phyloP scores from a whole-genome alignment of 805 yeast genomes.

The Sugiyamaella americana region DNA sequence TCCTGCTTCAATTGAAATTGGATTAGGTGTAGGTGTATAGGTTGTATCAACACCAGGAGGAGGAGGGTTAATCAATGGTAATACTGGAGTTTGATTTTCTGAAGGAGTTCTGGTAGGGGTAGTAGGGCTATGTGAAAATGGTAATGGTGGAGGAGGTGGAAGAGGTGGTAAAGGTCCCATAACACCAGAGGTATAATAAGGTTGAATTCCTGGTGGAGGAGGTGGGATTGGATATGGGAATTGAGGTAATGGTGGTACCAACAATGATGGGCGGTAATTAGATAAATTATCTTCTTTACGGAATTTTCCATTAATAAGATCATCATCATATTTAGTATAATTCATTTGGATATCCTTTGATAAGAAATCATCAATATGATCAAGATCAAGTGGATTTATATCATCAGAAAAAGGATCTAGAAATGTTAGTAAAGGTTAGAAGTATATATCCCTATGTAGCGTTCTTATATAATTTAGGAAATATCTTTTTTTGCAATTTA shows the following conservation, averaged over 20 bases:
- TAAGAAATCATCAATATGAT: slow-evolving; percentile 4
- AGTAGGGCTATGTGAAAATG: background rate
- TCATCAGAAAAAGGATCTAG: slow-evolving; percentile 9
- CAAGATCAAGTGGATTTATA: slow-evolving; percentile 4
- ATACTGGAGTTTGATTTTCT: background rate
- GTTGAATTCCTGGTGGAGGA: background rate
- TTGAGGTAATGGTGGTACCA: background rate
- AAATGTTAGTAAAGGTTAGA: slow-evolving; percentile 4
- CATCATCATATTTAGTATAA: slow-evolving; percentile 3
- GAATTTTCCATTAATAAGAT: slow-evolving; percentile 3
- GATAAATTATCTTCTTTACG: slow-evolving; percentile 2
- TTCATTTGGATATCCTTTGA: background rate
- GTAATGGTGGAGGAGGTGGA: background rate
- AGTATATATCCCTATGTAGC: too few species aligned
- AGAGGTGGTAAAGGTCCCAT: background rate
- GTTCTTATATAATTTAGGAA: too few species aligned
- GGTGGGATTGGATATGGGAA: background rate
- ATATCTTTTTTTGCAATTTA: too few species aligned
- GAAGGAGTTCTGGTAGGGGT: background rate
- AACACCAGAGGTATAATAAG: background rate
- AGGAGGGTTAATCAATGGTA: background rate
- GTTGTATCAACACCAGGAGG: background rate
- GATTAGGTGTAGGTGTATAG: background rate
- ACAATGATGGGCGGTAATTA: background rate
- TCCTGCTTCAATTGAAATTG: background rate